Evolutionary conservation across 176 grass and related monocot genomes (phyloP), one percentile per base, ranked within the genome.

Genomic region (Cenchrus fungigraminus): DNA sequence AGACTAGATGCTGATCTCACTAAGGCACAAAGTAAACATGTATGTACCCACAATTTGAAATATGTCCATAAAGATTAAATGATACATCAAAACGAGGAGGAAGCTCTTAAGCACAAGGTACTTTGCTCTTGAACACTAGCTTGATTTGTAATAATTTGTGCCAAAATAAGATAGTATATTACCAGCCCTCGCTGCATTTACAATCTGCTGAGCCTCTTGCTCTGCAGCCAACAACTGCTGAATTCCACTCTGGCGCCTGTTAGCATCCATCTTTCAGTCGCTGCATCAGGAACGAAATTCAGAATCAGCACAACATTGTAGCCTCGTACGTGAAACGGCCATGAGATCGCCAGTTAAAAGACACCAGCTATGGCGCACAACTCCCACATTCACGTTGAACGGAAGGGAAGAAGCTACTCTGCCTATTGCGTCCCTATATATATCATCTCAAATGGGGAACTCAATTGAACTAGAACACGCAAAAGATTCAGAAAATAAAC

Each of bases 191-290:
- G 95, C 90, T 22, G 86, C 71, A 86, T 87, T 94, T 43, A 97
- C 90, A 79, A 92, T 97, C 68, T 91, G 95, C 77, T 97, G 95
- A 53, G 95, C 95, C 12, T 98, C 95, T 81, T 97, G 91, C 82
- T 97, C 95, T 45, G 92, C 95, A 73, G 95, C 89, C 89, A 95
- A 80, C 65, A 97, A 89, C 76, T 97, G 95, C 76, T 95, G 95
- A 54, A 97, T 97, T 82, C 92, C 95, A 73, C 88, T 93, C 57
- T 91, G 91, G 73, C 92, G 91, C 54, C 95, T 91, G 70, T 53
- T 92, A 0, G 90, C 0, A 10, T 97, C 95, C 95, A 97, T 97
- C 61, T 87, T 81, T 65, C 46, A 84, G 45, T 57, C 85, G 49
- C 74, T n/a, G 8, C 34, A 60, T 15, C 0, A 80, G 80, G 1